These are phyloP conservation scores for Akanthomyces lecanii DNA, from an alignment of 2,329 filamentous ascomycete genomes.

Conservation along the genomic window DNA sequence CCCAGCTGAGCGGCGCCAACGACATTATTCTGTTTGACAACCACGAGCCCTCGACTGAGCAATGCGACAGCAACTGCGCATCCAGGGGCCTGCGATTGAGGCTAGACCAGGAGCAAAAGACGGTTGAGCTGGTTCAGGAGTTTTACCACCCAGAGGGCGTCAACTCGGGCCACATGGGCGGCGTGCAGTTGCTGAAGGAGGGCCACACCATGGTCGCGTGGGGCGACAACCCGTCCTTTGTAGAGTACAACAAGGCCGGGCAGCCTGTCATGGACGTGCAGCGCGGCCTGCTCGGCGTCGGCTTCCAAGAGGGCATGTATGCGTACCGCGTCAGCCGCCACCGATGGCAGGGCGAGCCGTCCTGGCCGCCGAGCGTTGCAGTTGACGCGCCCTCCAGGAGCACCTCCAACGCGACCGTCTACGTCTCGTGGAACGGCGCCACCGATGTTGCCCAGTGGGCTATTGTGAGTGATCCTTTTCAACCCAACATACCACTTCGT, in stretches of 20 bases:
- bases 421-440: conserved; percentile 30
- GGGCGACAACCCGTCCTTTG: conserved; percentile 27
- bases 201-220: conserved; percentile 28
- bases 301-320: conserved; percentile 25
- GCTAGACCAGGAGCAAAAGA: conserved; percentile 28
- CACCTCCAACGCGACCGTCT: conserved; percentile 25
- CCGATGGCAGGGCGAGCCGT: conserved; percentile 27
- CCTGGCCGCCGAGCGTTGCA: conserved; percentile 28
- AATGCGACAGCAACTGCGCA: conserved; percentile 27
- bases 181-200: conserved; percentile 25
- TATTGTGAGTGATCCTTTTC: conserved; percentile 23
- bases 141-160: conserved; percentile 27
- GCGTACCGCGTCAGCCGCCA: conserved; percentile 28
- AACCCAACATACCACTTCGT: background rate
- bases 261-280: conserved; percentile 26
- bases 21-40: conserved; percentile 38
- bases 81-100: conserved; percentile 29
- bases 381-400: conserved; percentile 24
- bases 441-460: conserved; percentile 28
- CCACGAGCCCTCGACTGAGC: conserved; percentile 30
- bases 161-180: conserved; percentile 27
- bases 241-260: conserved; percentile 27
- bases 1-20: conserved; percentile 28
- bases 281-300: conserved; percentile 23
- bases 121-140: conserved; percentile 27